Conservation (phyloP, 306 rosid species). For the Vigna mungo region DNA sequence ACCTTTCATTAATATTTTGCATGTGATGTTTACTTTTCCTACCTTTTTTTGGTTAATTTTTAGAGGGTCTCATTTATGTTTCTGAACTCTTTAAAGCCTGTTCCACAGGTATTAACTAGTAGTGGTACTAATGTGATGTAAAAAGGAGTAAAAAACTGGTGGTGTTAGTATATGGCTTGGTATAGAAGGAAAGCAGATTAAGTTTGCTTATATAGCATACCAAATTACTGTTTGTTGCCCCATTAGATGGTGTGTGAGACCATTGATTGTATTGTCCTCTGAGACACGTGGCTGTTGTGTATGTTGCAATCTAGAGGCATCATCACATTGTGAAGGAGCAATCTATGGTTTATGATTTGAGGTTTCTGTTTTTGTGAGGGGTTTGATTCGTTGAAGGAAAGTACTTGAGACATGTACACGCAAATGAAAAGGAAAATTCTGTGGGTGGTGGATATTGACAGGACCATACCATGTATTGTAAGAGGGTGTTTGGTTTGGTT, state of each 20-base stretch:
- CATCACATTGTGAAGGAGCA: conserved; percentile 30
- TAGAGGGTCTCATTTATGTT: conserved; percentile 40
- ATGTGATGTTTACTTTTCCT: conserved; percentile 16
- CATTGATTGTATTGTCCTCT: conserved; percentile 34
- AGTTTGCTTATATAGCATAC: conserved; percentile 54
- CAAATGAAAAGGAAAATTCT: conserved; percentile 18
- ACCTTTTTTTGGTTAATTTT: conserved; percentile 20
- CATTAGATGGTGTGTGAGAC: background rate
- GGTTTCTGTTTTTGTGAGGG: conserved; percentile 13
- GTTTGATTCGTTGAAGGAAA: conserved; percentile 29
- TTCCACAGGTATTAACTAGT: conserved; percentile 23
- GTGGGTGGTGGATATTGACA: conserved; percentile 29
- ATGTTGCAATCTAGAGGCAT: conserved; percentile 23
- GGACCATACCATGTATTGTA: conserved; percentile 36
- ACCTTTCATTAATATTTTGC: conserved; percentile 19
- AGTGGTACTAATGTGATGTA: conserved; percentile 55
- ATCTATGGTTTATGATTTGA: conserved; percentile 21
- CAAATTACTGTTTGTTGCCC: conserved; percentile 42
- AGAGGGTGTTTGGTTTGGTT: background rate
- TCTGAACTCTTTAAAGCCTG: conserved; percentile 49
- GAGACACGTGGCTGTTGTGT: conserved; percentile 16
- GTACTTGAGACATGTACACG: background rate
- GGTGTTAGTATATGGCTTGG: conserved; percentile 51
- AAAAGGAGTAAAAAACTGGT: conserved; percentile 20
- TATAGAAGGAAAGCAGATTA: conserved; percentile 52